A percentile compares a stretch with the other conserved stretches of the same genome.
Evolutionary conservation across 2,329 filamentous ascomycete species (phyloP).

Genomic region (Teratosphaeria viscida): DNA sequence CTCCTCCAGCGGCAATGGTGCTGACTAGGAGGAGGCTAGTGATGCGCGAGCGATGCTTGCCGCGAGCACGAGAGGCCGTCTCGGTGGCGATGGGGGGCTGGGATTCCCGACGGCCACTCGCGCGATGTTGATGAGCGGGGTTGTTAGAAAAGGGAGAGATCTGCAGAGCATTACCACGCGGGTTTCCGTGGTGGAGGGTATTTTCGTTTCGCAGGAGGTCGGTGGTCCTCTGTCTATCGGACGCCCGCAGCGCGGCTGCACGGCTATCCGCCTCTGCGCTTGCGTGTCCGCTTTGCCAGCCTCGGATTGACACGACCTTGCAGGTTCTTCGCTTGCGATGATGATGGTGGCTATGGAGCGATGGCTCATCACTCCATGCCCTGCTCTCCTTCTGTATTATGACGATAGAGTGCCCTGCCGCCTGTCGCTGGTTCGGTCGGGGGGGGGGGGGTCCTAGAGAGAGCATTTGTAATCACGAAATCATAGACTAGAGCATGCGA

Average conservation of each 20-base stretch:
- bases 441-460: not conserved
- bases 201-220: not conserved
- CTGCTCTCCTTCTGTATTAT: not conserved
- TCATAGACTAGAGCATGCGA: not conserved
- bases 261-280: not conserved
- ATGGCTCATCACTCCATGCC: not conserved
- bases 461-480: not conserved
- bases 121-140: not conserved
- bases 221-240: not conserved
- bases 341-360: no score
- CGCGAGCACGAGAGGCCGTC: not conserved
- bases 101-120: not conserved
- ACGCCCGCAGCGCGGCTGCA: not conserved
- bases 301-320: not conserved
- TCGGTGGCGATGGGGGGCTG: not conserved
- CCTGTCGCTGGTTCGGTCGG: not conserved
- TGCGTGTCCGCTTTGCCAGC: not conserved
- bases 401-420: not conserved
- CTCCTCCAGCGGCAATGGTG: not conserved
- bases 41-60: not conserved
- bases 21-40: not conserved
- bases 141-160: not conserved
- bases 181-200: not conserved
- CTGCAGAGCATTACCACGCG: not conserved
- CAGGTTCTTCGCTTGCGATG: not conserved